Evolutionary conservation across 208 protist genomes (phyloP).

Genomic region (Trypanosoma platydactyli): DNA sequence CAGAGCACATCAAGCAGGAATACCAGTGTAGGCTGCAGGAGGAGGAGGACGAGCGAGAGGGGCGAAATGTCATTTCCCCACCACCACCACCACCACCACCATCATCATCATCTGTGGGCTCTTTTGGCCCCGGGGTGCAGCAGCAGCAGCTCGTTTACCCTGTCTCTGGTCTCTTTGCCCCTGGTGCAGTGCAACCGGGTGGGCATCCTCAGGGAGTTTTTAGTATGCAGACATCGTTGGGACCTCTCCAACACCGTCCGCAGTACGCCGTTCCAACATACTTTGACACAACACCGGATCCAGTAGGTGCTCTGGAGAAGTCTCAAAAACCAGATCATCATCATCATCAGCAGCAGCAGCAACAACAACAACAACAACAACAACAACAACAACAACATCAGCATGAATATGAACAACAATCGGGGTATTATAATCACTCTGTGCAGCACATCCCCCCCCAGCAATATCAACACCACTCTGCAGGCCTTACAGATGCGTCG

Average conservation of each 20-base stretch:
- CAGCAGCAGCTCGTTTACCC: slow-evolving; percentile 1
- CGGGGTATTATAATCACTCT: no score
- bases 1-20: slow-evolving; percentile 62
- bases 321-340: background rate
- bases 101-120: background rate
- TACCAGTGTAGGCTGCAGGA: slow-evolving; percentile 59
- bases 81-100: slow-evolving; percentile 32
- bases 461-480: background rate
- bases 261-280: slow-evolving; percentile 77
- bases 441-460: background rate
- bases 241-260: slow-evolving; percentile 17
- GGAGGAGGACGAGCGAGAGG: slow-evolving; percentile 54
- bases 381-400: background rate
- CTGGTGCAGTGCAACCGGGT: background rate
- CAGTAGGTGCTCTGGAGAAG: background rate
- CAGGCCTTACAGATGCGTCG: background rate
- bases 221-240: slow-evolving; percentile 7
- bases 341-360: background rate
- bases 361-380: slow-evolving; percentile 8
- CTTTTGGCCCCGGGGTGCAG: background rate
- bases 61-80: slow-evolving; percentile 39
- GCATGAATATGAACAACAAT: background rate
- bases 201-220: slow-evolving; percentile 18
- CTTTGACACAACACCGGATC: slow-evolving; percentile 35
- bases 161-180: background rate